Base-by-base conservation (phyloP, 371 early-diverging fungal genomes). In the Phascolomyces articulosus region DNA sequence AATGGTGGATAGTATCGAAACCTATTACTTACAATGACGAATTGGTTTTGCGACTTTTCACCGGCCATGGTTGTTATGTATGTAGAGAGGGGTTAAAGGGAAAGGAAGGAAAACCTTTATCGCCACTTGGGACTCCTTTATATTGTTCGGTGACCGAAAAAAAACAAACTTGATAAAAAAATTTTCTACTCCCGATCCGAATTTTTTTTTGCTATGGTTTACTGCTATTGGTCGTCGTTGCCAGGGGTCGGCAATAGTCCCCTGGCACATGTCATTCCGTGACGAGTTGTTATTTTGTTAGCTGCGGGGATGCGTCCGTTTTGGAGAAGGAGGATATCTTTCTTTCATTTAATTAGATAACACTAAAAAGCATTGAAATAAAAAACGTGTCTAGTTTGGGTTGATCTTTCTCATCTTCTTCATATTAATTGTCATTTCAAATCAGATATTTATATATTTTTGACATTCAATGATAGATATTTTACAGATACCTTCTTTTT, bases 21-120 rank as follows among this genome's bases (percentile, higher is more conserved):
- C n/a, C 6, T 13, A 11, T 27, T 56, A 77, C 82, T 79, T 82
- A 77, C 82, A 59, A 82, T 72, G 47, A 77, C 65, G 73, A 83
- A 83, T 69, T 82, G 79, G 75, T 73, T 73, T 69, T 75, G 55
- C 31, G 59, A 44, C 58, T 65, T 65, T 41, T 65, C 65, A 6
- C 38, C 44, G 53, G 53, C 38, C 53, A 51, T 51, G 34, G n/a
- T 44, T 53, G 49, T 34, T 40, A 41, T 15, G n/a, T n/a, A n/a
- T 44, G 44, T 62, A 59, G 58, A 41, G 58, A 57, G 65, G 44
- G 60, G 55, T 41, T 16, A 47, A 54, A 55, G 53, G 51, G 44
- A 44, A 60, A 58, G 55, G 58, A 40, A 60, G 48, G 11, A 29
- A 59, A 60, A 20, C 38, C n/a, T 21, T 13, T 44, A 21, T 23